phyloP scores from a whole-genome alignment of 2,329 filamentous ascomycete genomes.

The Thielaviopsis musarum region DNA sequence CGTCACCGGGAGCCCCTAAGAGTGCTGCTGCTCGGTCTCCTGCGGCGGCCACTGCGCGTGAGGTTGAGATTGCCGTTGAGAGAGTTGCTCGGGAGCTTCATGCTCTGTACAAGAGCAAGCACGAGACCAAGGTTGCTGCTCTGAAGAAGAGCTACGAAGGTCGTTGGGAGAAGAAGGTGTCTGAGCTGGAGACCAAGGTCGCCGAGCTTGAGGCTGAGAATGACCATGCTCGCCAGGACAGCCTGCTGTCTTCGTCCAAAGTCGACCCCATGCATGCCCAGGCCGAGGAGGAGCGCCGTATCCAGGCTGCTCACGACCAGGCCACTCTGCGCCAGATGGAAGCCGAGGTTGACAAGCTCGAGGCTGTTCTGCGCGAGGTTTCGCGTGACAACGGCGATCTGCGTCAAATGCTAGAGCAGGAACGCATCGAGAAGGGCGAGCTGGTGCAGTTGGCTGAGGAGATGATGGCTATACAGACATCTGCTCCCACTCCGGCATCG shows the following conservation, averaged over 20 bases:
- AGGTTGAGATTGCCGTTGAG: constrained; percentile 74
- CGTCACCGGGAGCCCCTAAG: constrained; percentile 8
- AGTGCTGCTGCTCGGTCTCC: constrained; percentile 23
- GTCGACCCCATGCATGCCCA: constrained; percentile 27
- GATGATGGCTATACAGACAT: constrained; percentile 55
- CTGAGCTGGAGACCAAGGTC: constrained; percentile 57
- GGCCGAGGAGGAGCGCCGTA: constrained; percentile 39
- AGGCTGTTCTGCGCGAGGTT: constrained; percentile 53
- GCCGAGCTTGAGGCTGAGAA: constrained; percentile 57
- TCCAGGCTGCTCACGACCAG: constrained; percentile 33
- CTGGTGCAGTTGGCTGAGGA: constrained; percentile 68
- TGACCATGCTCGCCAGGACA: constrained; percentile 48
- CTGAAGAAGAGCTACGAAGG: constrained; percentile 73
- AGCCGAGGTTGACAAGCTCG: constrained; percentile 58
- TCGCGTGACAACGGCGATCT: constrained; percentile 53
- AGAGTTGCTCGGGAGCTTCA: constrained; percentile 91
- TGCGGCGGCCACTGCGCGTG: constrained; percentile 25
- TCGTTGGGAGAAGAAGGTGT: constrained; percentile 76
- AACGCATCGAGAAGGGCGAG: constrained; percentile 71
- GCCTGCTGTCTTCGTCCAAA: neutral
- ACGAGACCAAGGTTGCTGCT: constrained; percentile 87
- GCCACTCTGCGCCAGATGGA: constrained; percentile 52
- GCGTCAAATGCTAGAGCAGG: constrained; percentile 48
- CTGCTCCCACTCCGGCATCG: constrained; percentile 14
- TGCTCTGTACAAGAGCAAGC: constrained; percentile 86